phyloP scores from a whole-genome alignment of 768 basidiomycete species.

The Rhodosporidiobolus odoratus region DNA sequence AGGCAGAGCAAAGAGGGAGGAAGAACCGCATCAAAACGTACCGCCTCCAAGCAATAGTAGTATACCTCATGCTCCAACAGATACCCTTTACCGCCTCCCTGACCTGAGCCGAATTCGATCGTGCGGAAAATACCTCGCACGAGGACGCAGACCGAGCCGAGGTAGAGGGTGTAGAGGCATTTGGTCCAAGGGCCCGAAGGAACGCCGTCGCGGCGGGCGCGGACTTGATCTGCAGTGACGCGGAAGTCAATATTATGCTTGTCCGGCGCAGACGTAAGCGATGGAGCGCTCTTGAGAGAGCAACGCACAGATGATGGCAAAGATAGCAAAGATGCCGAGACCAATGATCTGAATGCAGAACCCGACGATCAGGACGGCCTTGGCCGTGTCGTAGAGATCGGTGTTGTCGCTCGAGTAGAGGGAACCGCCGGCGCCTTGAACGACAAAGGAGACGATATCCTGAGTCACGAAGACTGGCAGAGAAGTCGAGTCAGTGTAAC shows the following conservation, averaged over 20 bases:
- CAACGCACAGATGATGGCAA: slow-evolving; percentile 21
- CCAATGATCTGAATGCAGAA: slow-evolving; percentile 31
- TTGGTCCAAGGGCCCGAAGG: slow-evolving; percentile 19
- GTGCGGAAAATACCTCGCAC: slow-evolving; percentile 32
- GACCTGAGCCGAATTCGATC: slow-evolving; percentile 30
- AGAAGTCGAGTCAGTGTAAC: too few relatives aligned
- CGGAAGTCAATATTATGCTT: too few relatives aligned
- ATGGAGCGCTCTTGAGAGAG: too few relatives aligned
- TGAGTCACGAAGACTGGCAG: slow-evolving; percentile 15
- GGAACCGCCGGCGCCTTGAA: slow-evolving; percentile 35
- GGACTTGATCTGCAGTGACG: slow-evolving; percentile 16
- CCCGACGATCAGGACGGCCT: slow-evolving; percentile 31
- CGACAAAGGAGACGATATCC: slow-evolving; percentile 27
- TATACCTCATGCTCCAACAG: slow-evolving; percentile 24
- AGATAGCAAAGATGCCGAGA: slow-evolving; percentile 30
- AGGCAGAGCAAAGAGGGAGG: not conserved
- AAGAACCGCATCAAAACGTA: not conserved
- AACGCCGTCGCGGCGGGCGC: slow-evolving; percentile 16
- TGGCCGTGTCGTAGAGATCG: slow-evolving; percentile 23
- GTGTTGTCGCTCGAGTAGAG: slow-evolving; percentile 32
- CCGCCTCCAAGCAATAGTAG: slow-evolving; percentile 20
- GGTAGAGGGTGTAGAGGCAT: slow-evolving; percentile 34
- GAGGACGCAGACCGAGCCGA: slow-evolving; percentile 15
- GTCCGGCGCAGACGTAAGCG: not conserved
- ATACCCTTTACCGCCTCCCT: slow-evolving; percentile 12